A percentile compares a stretch with the other conserved stretches of the same genome.
phyloP scores from a whole-genome alignment of 2,329 filamentous ascomycete species.

The Colletotrichum orchidophilum region DNA sequence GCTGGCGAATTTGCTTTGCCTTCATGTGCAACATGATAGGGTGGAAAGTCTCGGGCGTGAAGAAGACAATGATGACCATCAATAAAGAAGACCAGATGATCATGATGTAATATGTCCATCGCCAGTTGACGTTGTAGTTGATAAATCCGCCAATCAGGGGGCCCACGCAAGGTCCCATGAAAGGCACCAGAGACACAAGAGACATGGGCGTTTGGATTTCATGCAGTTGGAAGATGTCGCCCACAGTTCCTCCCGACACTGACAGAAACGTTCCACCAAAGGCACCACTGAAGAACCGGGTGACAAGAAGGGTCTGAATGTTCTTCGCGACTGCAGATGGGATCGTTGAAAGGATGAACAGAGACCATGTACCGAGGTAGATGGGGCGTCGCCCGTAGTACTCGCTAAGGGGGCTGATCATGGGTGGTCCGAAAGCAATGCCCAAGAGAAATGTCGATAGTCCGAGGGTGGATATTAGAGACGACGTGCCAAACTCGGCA shows the following conservation, averaged over 20 bases:
- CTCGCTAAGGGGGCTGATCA: slow-evolving; percentile 72
- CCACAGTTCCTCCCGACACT: slow-evolving; percentile 86
- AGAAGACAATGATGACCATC: slow-evolving; percentile 69
- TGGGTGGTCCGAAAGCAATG: slow-evolving; percentile 67
- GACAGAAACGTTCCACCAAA: slow-evolving; percentile 73
- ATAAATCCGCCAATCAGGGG: slow-evolving; percentile 82
- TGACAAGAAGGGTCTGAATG: slow-evolving; percentile 78
- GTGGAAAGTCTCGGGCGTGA: slow-evolving; percentile 89
- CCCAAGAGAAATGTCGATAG: slow-evolving; percentile 86
- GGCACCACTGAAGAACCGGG: slow-evolving; percentile 80
- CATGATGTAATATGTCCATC: slow-evolving; percentile 86
- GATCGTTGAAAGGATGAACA: slow-evolving; percentile 82
- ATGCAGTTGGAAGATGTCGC: slow-evolving; percentile 76
- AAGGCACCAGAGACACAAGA: slow-evolving; percentile 74
- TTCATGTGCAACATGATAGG: slow-evolving; percentile 77
- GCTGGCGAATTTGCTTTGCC: slow-evolving; percentile 72
- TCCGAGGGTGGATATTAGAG: slow-evolving; percentile 79
- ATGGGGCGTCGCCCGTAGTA: slow-evolving; percentile 88
- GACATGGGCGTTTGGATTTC: slow-evolving; percentile 85
- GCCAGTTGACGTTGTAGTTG: slow-evolving; percentile 77
- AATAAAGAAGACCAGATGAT: slow-evolving; percentile 79
- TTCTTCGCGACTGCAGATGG: slow-evolving; percentile 84
- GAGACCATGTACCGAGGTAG: slow-evolving; percentile 78
- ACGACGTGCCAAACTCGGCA: slow-evolving; percentile 75
- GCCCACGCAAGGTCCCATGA: slow-evolving; percentile 68